These are phyloP conservation scores for Quercus mongolica DNA, from an alignment of 306 rosid species.

Conservation along the genomic window DNA sequence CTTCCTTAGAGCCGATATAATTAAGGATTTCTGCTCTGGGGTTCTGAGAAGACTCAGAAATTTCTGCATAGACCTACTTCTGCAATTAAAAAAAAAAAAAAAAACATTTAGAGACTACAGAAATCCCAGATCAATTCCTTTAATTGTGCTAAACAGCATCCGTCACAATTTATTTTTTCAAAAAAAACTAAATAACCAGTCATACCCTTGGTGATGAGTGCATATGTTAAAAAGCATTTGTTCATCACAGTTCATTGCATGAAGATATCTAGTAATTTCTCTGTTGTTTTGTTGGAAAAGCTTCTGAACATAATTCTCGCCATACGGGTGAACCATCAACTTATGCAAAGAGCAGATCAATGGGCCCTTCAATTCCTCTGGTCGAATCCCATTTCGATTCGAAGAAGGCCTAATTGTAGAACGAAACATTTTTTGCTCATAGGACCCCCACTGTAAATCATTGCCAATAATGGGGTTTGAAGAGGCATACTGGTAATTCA, in stretches of 20 bases:
- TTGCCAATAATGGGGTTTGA: too few relatives aligned
- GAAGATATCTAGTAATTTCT: not conserved
- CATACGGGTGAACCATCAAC: slow-evolving; percentile 18
- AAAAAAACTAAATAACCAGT: not conserved
- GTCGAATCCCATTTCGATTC: not conserved
- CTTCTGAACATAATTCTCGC: slow-evolving; percentile 12
- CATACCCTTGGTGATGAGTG: slow-evolving; percentile 26
- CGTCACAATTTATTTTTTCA: not conserved
- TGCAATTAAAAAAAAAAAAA: slow-evolving; percentile 6
- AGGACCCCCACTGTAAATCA: too few relatives aligned
- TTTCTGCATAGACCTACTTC: slow-evolving; percentile 30
- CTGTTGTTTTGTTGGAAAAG: not conserved
- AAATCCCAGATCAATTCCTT: not conserved
- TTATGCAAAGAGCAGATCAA: not conserved
- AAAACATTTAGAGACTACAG: not conserved
- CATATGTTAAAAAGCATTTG: slow-evolving; percentile 16
- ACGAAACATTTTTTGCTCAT: not conserved
- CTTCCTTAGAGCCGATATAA: not conserved
- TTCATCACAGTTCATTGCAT: not conserved
- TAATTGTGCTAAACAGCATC: not conserved
- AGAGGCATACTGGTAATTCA: too few relatives aligned
- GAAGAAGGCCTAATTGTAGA: not conserved
- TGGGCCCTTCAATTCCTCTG: not conserved
- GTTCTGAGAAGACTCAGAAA: not conserved
- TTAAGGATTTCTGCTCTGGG: not conserved